These are phyloP conservation scores for Sugiyamaella floridensis DNA, from an alignment of 805 yeast genomes.

Conservation along the genomic window DNA sequence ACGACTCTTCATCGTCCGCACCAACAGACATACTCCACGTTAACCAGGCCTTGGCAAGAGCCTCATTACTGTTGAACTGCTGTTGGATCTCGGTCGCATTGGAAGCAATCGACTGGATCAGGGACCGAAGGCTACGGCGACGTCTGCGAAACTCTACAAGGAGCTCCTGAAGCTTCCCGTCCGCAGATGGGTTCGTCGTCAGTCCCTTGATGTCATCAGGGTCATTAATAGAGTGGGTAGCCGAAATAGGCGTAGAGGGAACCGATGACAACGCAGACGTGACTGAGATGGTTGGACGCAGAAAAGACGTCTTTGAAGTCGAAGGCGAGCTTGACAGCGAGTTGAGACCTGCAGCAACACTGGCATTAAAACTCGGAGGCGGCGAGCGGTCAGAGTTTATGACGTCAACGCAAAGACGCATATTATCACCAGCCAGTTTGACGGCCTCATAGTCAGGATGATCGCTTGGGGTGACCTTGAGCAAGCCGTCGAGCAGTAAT, in stretches of 20 bases:
- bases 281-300: not conserved
- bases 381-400: constrained; percentile 15
- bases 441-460: constrained; percentile 42
- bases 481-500: constrained; percentile 29
- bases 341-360: not conserved
- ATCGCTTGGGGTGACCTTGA: constrained; percentile 27
- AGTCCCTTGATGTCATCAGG: constrained; percentile 3
- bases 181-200: constrained; percentile 10
- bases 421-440: constrained; percentile 16
- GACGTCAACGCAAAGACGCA: constrained; percentile 18
- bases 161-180: constrained; percentile 9
- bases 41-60: constrained; percentile 19
- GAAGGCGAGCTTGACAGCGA: not conserved
- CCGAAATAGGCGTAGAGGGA: not conserved
- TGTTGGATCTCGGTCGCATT: constrained; percentile 11
- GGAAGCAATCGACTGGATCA: constrained; percentile 13
- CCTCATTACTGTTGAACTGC: constrained; percentile 16
- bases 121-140: constrained; percentile 7
- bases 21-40: constrained; percentile 12
- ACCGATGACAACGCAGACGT: not conserved
- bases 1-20: constrained; percentile 5
- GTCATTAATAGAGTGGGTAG: not conserved
- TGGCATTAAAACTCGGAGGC: not conserved
- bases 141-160: constrained; percentile 12
- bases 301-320: not conserved